These are phyloP conservation scores for Erodium trifolium DNA, from an alignment of 441 rosid species.

Conservation along the genomic window DNA sequence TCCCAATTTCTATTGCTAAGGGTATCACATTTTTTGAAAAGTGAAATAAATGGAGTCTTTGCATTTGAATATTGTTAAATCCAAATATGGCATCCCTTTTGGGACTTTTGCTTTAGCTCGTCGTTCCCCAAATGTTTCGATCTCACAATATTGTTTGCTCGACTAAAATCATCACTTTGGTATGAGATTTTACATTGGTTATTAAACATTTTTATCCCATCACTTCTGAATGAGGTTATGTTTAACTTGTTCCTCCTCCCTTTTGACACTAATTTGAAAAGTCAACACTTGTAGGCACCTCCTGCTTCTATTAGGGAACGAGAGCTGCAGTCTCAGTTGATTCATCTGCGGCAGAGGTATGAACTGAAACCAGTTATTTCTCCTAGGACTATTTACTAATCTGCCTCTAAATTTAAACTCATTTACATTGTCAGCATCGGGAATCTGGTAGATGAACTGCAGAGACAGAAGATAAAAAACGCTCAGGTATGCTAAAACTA, in stretches of 20 bases:
- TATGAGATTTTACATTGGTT: not conserved
- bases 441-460: slow-evolving; percentile 62
- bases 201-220: not conserved
- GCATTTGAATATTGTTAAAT: not conserved
- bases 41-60: not conserved
- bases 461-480: slow-evolving; percentile 60
- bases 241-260: not conserved
- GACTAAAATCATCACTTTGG: not conserved
- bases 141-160: not conserved
- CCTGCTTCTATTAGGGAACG: slow-evolving; percentile 53
- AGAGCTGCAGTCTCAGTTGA: slow-evolving; percentile 65
- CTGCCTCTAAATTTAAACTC: slow-evolving; percentile 14
- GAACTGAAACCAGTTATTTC: slow-evolving; percentile 10
- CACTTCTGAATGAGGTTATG: not conserved
- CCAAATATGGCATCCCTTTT: not conserved
- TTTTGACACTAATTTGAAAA: slow-evolving; percentile 14
- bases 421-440: slow-evolving; percentile 40
- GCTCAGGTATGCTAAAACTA: slow-evolving; percentile 46
- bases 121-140: not conserved
- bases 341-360: slow-evolving; percentile 74
- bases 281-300: slow-evolving; percentile 37
- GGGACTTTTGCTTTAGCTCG: not conserved
- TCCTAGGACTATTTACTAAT: slow-evolving; percentile 6
- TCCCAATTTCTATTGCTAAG: not conserved
- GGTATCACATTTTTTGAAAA: not conserved